Evolutionary conservation across 768 basidiomycete genomes (phyloP), one percentile per base, ranked within the genome.

Genomic region (Leucogyrophana mollusca): DNA sequence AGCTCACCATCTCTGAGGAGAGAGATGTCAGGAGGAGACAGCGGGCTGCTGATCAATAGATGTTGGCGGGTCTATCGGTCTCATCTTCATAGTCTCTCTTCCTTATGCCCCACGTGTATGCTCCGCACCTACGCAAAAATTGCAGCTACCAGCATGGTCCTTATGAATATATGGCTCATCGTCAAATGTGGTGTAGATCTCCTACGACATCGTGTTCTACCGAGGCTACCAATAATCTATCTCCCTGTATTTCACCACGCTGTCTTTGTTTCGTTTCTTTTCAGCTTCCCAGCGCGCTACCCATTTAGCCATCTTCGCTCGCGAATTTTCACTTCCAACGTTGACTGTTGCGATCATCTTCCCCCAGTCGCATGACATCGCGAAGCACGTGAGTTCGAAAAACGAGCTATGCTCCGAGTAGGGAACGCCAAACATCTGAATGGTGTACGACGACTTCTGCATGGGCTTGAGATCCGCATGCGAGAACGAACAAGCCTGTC

Each of bases 381-480:
- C 92, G 62, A 97, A 97, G 62, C 92, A 94, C 9, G 93, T 95
- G 52, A 95, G 73, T 66, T 98, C 95, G 56, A 90, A 90, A 67
- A 97, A 97, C 25, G 90, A 93, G 24, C 90, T 92, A 63, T 98
- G 95, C 61, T 98, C 96, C 4, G 94, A 97, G 61, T 98, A 98
- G 9, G 85, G 88, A 45, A 90, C 83, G 43, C 90, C 87, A 58
- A 85, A 91, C 34, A 96, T 70, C 67, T 86, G 85, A 36, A 88
- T 64, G 24, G 71, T 66, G 13, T 80, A 54, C 13, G 85, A 86
- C 9, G 91, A 90, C 49, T 88, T 89, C 35, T 80, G 78, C 56
- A 77, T 79, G 17, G 82, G 78, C 34, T 75, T 79, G 13, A 95
- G 73, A 60, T 87, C 77, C 17, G 80, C 68, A 44, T 80, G 76